Evolutionary conservation across 1,284 basidiomycete species (phyloP).

Genomic region (Trichosporon ovoides): DNA sequence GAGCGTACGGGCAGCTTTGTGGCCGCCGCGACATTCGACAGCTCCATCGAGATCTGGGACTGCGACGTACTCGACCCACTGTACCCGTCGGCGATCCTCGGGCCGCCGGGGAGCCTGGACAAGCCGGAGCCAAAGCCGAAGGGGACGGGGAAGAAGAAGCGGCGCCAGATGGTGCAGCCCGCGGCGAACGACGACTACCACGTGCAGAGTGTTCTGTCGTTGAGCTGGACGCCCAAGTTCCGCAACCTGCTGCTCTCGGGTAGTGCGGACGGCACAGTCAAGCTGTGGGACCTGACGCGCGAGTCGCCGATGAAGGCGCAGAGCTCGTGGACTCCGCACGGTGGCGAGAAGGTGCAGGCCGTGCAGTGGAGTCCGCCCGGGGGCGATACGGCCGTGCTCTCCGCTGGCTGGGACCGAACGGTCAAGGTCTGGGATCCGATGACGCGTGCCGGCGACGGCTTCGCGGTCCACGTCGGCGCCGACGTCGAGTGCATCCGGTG

Average conservation of each 20-base stretch:
- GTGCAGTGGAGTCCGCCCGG: slow-evolving; percentile 85
- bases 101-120: slow-evolving; percentile 62
- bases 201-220: slow-evolving; percentile 84
- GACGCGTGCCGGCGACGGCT: slow-evolving; percentile 65
- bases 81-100: slow-evolving; percentile 88
- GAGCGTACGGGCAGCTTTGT: slow-evolving; percentile 72
- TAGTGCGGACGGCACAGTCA: slow-evolving; percentile 91
- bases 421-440: slow-evolving; percentile 89
- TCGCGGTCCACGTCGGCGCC: slow-evolving; percentile 71
- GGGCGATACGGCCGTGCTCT: slow-evolving; percentile 74
- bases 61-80: slow-evolving; percentile 89
- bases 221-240: slow-evolving; percentile 88
- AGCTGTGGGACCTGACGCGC: slow-evolving; percentile 90
- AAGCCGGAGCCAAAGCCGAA: slow-evolving; percentile 69
- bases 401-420: slow-evolving; percentile 89
- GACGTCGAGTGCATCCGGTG: slow-evolving; percentile 92
- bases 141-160: slow-evolving; percentile 90
- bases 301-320: slow-evolving; percentile 60
- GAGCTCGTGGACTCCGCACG: slow-evolving; percentile 79
- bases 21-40: slow-evolving; percentile 94
- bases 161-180: slow-evolving; percentile 76
- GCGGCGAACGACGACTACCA: slow-evolving; percentile 67
- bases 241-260: slow-evolving; percentile 87
- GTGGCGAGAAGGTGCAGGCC: slow-evolving; percentile 88
- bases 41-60: slow-evolving; percentile 98